Percentiles rank a stretch among this genome's conserved stretches.
These are phyloP conservation scores for Chondrostereum purpureum DNA, from an alignment of 1,284 basidiomycete species.

Conservation along the genomic window DNA sequence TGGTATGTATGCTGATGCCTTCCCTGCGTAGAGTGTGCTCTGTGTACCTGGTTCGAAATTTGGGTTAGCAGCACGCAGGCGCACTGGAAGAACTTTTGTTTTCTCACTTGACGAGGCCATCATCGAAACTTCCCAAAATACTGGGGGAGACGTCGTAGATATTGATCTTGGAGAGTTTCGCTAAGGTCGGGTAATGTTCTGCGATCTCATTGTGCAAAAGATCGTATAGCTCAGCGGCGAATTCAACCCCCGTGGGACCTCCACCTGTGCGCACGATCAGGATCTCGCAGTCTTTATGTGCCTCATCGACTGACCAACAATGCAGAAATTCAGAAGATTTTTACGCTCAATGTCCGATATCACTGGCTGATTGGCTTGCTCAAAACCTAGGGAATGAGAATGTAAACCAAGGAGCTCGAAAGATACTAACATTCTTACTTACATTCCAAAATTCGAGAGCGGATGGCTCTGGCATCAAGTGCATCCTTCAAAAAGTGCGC, in stretches of 20 bases:
- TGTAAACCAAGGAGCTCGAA: constrained; percentile 5
- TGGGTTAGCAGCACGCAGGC: too few species aligned
- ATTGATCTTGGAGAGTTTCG: constrained; percentile 60
- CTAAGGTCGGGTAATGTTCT: constrained; percentile 58
- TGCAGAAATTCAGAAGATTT: constrained; percentile 71
- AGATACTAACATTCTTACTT: constrained; percentile 16
- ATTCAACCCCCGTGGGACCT: constrained; percentile 77
- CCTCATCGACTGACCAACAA: constrained; percentile 67
- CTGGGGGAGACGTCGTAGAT: constrained; percentile 78
- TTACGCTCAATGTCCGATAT: constrained; percentile 59
- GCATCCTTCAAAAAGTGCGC: constrained; percentile 82
- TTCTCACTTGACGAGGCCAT: constrained; percentile 55
- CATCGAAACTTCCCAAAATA: constrained; percentile 79
- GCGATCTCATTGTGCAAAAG: constrained; percentile 72
- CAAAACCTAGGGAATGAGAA: constrained; percentile 47
- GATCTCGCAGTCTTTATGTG: constrained; percentile 5
- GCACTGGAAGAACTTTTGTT: constrained; percentile 6
- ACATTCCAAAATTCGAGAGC: constrained; percentile 72
- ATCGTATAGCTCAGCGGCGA: constrained; percentile 83
- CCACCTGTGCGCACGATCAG: too few species aligned
- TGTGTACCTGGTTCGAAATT: constrained; percentile 44
- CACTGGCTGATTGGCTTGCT: constrained; percentile 71
- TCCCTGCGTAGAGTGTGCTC: constrained; percentile 72
- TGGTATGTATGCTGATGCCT: constrained; percentile 70
- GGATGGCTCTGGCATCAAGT: constrained; percentile 75